phyloP scores from a whole-genome alignment of 106 monocot species.

The Agapanthus africanus region DNA sequence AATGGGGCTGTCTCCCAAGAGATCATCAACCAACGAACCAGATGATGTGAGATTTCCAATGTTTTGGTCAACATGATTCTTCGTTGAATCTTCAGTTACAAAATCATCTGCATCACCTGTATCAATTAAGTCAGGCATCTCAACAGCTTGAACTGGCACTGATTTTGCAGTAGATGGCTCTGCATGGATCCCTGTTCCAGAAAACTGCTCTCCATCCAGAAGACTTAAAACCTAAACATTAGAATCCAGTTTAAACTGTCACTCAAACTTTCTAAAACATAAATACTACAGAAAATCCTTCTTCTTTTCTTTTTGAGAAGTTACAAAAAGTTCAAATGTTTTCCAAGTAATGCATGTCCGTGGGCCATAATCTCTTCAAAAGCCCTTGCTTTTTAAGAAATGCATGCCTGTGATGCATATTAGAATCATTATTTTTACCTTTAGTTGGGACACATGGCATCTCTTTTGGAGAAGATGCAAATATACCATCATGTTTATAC shows the following conservation, averaged over 20 bases:
- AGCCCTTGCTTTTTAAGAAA: too few relatives aligned
- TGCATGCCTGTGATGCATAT: too few relatives aligned
- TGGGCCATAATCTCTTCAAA: too few relatives aligned
- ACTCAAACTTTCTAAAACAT: neutral
- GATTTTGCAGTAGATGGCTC: constrained; percentile 34
- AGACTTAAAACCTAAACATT: constrained; percentile 60
- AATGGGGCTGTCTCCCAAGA: constrained; percentile 39
- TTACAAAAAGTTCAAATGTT: too few relatives aligned
- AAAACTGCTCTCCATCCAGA: constrained; percentile 47
- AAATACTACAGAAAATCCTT: neutral
- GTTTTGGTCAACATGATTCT: constrained; percentile 19
- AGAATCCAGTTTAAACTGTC: constrained; percentile 11
- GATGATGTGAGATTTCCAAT: constrained; percentile 18
- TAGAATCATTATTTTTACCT: too few relatives aligned
- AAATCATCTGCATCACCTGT: constrained; percentile 46
- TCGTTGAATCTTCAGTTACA: constrained; percentile 22
- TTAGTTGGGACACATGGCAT: too few relatives aligned
- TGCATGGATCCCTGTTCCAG: constrained; percentile 19
- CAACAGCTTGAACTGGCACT: constrained; percentile 25
- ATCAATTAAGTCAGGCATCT: constrained; percentile 91
- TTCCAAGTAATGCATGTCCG: neutral
- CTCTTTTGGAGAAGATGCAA: too few relatives aligned
- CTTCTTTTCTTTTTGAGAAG: too few relatives aligned
- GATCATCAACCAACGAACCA: constrained; percentile 60
- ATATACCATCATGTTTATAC: too few relatives aligned